Evolutionary conservation across 2,329 filamentous ascomycete genomes (phyloP).

Genomic region (Pezicula carpinea): DNA sequence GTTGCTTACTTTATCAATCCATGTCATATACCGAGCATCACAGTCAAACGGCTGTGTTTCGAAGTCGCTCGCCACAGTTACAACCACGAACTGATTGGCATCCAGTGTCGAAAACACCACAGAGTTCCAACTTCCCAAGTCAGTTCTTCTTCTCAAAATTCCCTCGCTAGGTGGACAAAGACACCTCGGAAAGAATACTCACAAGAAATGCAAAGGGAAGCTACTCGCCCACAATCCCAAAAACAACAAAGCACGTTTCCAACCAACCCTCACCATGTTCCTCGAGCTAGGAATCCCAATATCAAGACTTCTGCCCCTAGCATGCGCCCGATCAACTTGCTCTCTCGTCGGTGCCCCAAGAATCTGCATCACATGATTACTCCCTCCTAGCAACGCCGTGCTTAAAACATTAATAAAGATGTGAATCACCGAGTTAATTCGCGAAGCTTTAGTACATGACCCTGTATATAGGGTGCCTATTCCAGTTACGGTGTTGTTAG

Average conservation of each 20-base stretch:
- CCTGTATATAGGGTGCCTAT: neutral
- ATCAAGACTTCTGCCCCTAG: conserved; percentile 25
- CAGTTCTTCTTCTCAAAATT: too few species aligned
- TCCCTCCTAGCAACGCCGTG: conserved; percentile 27
- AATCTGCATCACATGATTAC: conserved; percentile 33
- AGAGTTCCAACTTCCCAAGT: neutral
- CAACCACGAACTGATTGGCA: neutral
- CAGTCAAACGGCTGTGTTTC: neutral
- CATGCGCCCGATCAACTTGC: conserved; percentile 29
- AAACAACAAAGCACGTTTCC: conserved; percentile 16
- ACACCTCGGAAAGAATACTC: too few species aligned
- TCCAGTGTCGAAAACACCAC: neutral
- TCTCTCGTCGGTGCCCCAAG: conserved; percentile 26
- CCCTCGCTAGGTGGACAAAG: too few species aligned
- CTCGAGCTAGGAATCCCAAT: conserved; percentile 25
- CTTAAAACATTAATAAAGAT: conserved; percentile 30
- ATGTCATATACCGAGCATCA: neutral
- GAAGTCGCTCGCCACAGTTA: neutral
- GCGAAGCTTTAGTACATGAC: neutral
- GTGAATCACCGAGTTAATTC: conserved; percentile 1
- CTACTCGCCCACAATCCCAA: conserved; percentile 17
- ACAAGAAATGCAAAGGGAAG: conserved; percentile 23
- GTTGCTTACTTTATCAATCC: neutral
- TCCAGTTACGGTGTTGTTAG: neutral
- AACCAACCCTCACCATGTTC: conserved; percentile 20